Percentiles rank a stretch among this genome's conserved stretches.
phyloP scores from a whole-genome alignment of 2,329 filamentous ascomycete species.

The Cladosporium sp. region DNA sequence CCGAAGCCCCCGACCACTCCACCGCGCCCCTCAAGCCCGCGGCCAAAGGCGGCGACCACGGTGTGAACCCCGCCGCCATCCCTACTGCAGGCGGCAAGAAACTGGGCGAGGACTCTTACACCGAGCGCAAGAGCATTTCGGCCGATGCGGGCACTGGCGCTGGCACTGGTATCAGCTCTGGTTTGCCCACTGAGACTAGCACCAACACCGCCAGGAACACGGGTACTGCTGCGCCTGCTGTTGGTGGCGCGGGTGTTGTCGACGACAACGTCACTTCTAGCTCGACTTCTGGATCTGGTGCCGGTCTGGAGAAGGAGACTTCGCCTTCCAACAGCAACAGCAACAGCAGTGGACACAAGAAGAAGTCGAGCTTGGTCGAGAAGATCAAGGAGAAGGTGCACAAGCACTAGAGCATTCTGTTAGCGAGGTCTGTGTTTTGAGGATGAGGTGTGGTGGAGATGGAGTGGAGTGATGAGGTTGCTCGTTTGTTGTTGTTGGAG shows the following conservation, averaged over 20 bases:
- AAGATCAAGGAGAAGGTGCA: constrained; percentile 13
- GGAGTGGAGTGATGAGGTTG: background rate
- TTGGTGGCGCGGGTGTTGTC: background rate
- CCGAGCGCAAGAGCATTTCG: constrained; percentile 9
- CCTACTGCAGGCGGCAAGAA: constrained; percentile 17
- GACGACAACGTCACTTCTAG: background rate
- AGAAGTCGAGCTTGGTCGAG: constrained; percentile 8
- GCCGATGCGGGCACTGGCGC: background rate
- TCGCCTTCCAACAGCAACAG: background rate
- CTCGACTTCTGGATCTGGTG: background rate
- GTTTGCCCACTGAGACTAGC: background rate
- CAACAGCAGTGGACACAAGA: background rate
- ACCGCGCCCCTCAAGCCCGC: constrained; percentile 12
- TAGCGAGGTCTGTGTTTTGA: too few species aligned
- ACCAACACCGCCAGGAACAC: constrained; percentile 2
- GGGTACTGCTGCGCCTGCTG: constrained; percentile 1
- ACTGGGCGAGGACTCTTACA: constrained; percentile 11
- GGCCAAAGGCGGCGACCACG: constrained; percentile 8
- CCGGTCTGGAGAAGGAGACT: background rate
- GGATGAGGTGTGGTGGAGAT: too few species aligned
- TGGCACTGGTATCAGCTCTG: too few species aligned
- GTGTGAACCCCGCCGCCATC: constrained; percentile 15
- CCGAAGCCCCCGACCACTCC: constrained; percentile 6
- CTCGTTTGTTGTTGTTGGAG: background rate
- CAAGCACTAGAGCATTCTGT: constrained; percentile 3